Percentiles rank a stretch among this genome's conserved stretches.
Conservation (phyloP, 257 asterid species). For the Nemophila menziesii region DNA sequence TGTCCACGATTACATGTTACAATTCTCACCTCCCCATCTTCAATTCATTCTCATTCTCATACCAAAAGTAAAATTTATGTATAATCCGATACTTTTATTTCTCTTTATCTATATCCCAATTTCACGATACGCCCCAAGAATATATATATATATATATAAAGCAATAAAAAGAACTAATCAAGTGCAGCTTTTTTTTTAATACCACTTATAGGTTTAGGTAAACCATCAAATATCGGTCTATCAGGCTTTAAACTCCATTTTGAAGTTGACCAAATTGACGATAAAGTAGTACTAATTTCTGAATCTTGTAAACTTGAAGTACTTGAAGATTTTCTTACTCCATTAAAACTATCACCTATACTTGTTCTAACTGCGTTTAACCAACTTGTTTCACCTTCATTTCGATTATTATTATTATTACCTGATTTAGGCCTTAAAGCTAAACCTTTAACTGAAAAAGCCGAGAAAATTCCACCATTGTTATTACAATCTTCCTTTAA, state of each 20-base stretch:
- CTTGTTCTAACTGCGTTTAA: constrained; percentile 26
- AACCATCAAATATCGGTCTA: constrained; percentile 71
- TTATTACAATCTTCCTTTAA: constrained; percentile 48
- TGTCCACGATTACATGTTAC: neutral
- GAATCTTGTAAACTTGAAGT: constrained; percentile 63
- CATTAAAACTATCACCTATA: constrained; percentile 27
- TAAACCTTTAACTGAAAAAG: constrained; percentile 45
- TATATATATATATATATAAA: constrained; percentile 1
- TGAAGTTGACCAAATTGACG: constrained; percentile 41
- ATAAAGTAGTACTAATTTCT: constrained; percentile 24
- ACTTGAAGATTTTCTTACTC: constrained; percentile 64
- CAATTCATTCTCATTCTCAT: constrained; percentile 12
- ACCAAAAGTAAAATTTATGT: constrained; percentile 20
- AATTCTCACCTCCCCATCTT: constrained; percentile 8
- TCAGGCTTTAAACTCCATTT: constrained; percentile 78
- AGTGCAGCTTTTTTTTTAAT: constrained; percentile 65
- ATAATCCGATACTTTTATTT: constrained; percentile 4
- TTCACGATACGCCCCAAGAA: neutral
- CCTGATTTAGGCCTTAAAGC: constrained; percentile 68
- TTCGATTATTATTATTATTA: constrained; percentile 24
- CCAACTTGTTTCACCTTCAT: constrained; percentile 41
- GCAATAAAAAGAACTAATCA: constrained; percentile 28
- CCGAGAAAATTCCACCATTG: constrained; percentile 31
- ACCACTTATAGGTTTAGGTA: constrained; percentile 42
- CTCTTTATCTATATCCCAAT: constrained; percentile 1